These are phyloP conservation scores for Lasiosphaeriaceae sp. DNA, from an alignment of 495 filamentous ascomycete species.

Conservation along the genomic window DNA sequence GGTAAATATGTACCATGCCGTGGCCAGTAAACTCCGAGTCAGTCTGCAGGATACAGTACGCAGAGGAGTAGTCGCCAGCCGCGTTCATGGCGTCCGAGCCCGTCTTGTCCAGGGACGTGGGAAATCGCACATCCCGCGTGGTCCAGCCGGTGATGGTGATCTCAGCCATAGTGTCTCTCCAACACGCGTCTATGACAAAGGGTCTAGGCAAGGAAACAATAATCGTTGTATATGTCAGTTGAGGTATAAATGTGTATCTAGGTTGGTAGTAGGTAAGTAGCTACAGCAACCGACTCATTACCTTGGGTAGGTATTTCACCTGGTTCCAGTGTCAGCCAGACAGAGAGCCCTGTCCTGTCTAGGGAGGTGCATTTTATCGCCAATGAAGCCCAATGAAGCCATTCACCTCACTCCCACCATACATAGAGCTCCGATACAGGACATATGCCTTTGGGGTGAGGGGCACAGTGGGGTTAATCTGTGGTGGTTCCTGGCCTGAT, in stretches of 20 bases:
- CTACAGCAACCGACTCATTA: neutral
- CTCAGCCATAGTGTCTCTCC: slow-evolving; percentile 24
- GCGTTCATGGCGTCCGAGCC: slow-evolving; percentile 98
- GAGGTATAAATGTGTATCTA: neutral
- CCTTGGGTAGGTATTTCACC: neutral
- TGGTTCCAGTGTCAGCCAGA: too few relatives aligned
- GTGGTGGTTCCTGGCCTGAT: neutral
- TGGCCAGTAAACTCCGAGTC: slow-evolving; percentile 71
- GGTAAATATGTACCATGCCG: slow-evolving; percentile 64
- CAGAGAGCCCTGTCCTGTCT: too few relatives aligned
- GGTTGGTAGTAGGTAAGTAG: neutral
- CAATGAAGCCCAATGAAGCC: neutral
- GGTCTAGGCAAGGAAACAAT: too few relatives aligned
- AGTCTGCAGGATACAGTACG: slow-evolving; percentile 88
- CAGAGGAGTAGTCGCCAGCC: slow-evolving; percentile 86
- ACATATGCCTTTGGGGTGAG: neutral
- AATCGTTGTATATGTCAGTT: too few relatives aligned
- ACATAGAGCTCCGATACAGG: neutral
- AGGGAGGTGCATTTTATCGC: too few relatives aligned
- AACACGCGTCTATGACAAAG: too few relatives aligned
- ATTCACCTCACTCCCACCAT: neutral
- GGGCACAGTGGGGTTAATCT: neutral
- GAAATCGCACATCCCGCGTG: slow-evolving; percentile 87
- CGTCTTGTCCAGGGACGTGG: slow-evolving; percentile 90
- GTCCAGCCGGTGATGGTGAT: slow-evolving; percentile 78